Evolutionary conservation across 192 early-diverging fungal species (phyloP).

Genomic region (Linnemannia hyalina): DNA sequence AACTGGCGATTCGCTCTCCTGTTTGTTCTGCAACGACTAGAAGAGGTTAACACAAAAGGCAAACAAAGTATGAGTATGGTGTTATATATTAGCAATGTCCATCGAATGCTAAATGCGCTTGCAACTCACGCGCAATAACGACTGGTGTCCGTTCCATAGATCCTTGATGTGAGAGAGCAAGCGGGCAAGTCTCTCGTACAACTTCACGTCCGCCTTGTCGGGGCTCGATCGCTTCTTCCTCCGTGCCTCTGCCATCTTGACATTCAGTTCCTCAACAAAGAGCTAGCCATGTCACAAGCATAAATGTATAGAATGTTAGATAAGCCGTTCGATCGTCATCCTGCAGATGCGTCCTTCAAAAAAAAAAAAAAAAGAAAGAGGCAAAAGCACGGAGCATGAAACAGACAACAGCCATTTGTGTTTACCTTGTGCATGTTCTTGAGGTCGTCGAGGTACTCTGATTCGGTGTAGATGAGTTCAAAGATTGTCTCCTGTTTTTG

Average conservation of each 20-base stretch:
- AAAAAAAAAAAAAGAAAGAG: background rate
- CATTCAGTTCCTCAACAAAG: slow-evolving; percentile 51
- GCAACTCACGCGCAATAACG: slow-evolving; percentile 27
- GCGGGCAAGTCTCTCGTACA: slow-evolving; percentile 43
- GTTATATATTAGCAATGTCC: background rate
- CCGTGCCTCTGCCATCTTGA: slow-evolving; percentile 50
- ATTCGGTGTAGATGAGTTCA: slow-evolving; percentile 54
- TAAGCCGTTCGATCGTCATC: background rate
- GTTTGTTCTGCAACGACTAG: slow-evolving; percentile 40
- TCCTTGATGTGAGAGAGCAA: slow-evolving; percentile 51
- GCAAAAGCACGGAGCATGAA: background rate
- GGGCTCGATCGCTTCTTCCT: slow-evolving; percentile 41
- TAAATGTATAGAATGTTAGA: background rate
- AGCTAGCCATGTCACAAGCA: slow-evolving; percentile 14
- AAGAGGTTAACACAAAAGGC: background rate
- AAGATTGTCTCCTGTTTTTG: slow-evolving; percentile 56
- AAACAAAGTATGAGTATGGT: too few species aligned
- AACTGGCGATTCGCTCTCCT: slow-evolving; percentile 26
- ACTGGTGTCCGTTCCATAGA: slow-evolving; percentile 52
- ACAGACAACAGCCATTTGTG: too few species aligned
- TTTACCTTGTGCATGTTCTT: slow-evolving; percentile 48
- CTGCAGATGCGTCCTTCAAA: background rate
- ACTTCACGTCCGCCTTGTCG: slow-evolving; percentile 40
- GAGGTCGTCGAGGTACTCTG: slow-evolving; percentile 50
- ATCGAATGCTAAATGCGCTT: background rate